Percentiles rank a stretch among this genome's conserved stretches.
These are phyloP conservation scores for Cryomyces antarcticus DNA, from an alignment of 495 filamentous ascomycete species.

Conservation along the genomic window DNA sequence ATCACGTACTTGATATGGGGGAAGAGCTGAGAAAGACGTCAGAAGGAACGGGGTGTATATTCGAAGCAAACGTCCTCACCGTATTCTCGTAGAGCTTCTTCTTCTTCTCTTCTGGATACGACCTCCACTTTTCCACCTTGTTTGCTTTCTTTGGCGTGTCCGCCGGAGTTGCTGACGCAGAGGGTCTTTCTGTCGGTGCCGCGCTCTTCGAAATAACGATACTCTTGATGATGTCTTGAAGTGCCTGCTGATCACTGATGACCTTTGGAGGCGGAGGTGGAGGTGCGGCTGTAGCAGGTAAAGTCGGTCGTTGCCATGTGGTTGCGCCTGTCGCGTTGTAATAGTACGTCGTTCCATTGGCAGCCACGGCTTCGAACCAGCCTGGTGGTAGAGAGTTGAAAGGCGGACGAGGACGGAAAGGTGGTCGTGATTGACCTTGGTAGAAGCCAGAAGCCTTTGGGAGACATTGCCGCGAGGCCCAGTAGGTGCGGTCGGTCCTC, in stretches of 20 bases:
- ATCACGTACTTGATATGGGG: constrained; percentile 69
- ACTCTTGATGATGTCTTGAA: constrained; percentile 73
- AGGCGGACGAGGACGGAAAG: constrained; percentile 27
- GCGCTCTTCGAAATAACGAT: constrained; percentile 40
- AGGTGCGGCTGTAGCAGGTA: constrained; percentile 36
- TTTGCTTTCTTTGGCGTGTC: constrained; percentile 32
- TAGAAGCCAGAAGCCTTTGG: constrained; percentile 40
- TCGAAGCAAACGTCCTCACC: constrained; percentile 27
- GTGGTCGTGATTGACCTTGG: constrained; percentile 34
- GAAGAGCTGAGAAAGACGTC: constrained; percentile 35
- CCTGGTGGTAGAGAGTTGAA: constrained; percentile 48
- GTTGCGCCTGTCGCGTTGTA: constrained; percentile 53
- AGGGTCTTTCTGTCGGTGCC: constrained; percentile 40
- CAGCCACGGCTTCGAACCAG: constrained; percentile 54
- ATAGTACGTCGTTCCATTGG: constrained; percentile 54
- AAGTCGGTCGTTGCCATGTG: constrained; percentile 60
- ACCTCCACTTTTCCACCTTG: constrained; percentile 68
- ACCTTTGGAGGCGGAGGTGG: constrained; percentile 38
- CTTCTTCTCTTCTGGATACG: constrained; percentile 60
- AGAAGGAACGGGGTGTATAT: neutral
- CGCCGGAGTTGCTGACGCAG: constrained; percentile 29
- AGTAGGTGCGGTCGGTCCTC: constrained; percentile 34
- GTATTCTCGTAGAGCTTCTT: constrained; percentile 88
- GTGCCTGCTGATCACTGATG: constrained; percentile 41
- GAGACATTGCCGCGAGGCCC: constrained; percentile 46